Evolutionary conservation across 345 rosid species (phyloP).

Genomic region (Eucalyptus cloeziana): DNA sequence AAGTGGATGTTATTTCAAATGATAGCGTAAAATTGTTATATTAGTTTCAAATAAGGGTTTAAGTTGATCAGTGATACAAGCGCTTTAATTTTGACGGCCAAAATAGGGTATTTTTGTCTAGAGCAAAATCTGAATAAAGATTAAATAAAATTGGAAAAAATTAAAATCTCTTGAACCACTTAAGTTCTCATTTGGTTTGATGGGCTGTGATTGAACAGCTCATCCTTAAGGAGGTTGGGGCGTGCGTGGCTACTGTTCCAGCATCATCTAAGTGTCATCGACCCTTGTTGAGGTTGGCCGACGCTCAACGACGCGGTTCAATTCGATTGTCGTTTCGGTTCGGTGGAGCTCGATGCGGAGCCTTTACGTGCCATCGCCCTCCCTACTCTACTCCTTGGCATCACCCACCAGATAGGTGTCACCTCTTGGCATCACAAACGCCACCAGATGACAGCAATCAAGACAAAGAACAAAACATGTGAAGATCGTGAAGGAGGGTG

Average conservation of each 20-base stretch:
- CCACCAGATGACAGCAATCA: not conserved
- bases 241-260: not conserved
- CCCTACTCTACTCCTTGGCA: not conserved
- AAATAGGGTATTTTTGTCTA: not conserved
- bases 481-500: not conserved
- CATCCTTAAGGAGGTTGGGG: not conserved
- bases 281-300: not conserved
- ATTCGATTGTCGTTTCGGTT: not conserved
- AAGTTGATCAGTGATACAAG: too few relatives aligned
- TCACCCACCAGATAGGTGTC: not conserved
- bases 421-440: not conserved
- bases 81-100: too few relatives aligned
- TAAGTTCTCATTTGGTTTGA: too few relatives aligned
- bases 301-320: not conserved
- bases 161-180: not conserved
- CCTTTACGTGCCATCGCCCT: not conserved
- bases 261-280: not conserved
- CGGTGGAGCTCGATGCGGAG: not conserved
- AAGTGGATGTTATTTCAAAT: fast-evolving
- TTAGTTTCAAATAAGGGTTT: too few relatives aligned
- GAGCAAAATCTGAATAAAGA: not conserved
- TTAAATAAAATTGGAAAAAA: too few relatives aligned
- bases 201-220: too few relatives aligned
- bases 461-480: not conserved
- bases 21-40: fast-evolving